These are phyloP conservation scores for Colletotrichum limetticola DNA, from an alignment of 2,329 filamentous ascomycete genomes.

Conservation along the genomic window DNA sequence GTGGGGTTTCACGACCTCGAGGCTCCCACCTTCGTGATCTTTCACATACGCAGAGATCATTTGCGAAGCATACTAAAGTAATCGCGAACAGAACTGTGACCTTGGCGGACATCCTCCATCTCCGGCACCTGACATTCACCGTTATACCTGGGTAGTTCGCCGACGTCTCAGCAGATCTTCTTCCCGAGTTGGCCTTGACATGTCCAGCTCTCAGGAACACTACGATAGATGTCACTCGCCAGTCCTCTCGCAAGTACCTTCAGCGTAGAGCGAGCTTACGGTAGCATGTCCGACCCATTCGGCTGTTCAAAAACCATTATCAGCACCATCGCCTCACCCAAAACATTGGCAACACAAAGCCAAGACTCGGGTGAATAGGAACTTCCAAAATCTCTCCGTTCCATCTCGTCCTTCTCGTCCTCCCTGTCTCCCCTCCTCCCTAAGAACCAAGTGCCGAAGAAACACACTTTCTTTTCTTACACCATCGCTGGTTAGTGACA, in stretches of 20 bases:
- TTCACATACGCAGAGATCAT: neutral
- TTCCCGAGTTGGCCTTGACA: neutral
- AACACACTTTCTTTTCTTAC: neutral
- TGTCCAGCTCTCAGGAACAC: neutral
- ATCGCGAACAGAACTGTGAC: neutral
- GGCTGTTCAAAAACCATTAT: neutral
- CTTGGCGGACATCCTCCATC: neutral
- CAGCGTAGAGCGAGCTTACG: neutral
- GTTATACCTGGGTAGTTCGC: neutral
- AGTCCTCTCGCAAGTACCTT: neutral
- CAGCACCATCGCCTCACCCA: neutral
- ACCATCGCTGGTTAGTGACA: neutral
- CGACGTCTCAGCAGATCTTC: neutral
- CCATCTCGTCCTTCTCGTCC: neutral
- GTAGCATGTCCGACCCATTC: neutral
- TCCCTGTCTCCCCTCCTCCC: neutral
- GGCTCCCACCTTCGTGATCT: neutral
- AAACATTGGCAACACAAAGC: neutral
- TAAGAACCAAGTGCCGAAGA: neutral
- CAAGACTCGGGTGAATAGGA: neutral
- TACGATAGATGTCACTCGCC: neutral
- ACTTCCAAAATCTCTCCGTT: neutral
- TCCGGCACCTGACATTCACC: neutral
- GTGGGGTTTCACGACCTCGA: neutral
- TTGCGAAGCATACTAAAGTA: neutral